Percentiles rank a stretch among this genome's conserved stretches.
Evolutionary conservation across 139 green algal species (phyloP).

Genomic region (Coelastrella sp.): DNA sequence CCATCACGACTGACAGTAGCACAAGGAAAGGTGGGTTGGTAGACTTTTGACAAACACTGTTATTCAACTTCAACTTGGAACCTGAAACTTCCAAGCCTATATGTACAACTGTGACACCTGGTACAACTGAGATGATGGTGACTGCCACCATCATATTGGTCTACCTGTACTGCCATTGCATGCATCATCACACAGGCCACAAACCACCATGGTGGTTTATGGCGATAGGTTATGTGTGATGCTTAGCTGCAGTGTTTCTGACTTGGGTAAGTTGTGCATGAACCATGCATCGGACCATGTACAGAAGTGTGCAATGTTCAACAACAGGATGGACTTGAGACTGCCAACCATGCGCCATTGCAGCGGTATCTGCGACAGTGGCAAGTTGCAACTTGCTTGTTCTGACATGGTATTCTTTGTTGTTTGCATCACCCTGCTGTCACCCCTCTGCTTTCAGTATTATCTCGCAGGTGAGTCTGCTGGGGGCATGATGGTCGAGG

Average conservation of each 20-base stretch:
- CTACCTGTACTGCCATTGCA: not conserved
- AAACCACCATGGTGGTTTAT: no score
- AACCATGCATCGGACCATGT: no score
- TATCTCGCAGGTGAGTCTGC: constrained; percentile 30
- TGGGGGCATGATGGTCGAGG: constrained; percentile 45
- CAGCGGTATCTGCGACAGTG: no score
- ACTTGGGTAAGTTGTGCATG: no score
- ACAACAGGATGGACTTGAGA: no score
- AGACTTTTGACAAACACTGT: not conserved
- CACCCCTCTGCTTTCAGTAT: not conserved
- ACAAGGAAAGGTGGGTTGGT: not conserved
- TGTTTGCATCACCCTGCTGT: not conserved
- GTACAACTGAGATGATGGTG: not conserved
- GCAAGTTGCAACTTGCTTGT: not conserved
- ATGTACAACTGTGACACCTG: not conserved
- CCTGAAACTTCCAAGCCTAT: not conserved
- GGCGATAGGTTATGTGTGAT: no score
- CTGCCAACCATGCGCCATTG: no score
- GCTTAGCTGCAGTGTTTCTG: no score
- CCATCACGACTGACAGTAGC: not conserved
- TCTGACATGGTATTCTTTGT: not conserved
- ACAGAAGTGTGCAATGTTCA: no score
- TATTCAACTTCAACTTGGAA: not conserved
- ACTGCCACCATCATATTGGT: not conserved
- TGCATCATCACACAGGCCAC: no score